Conservation (phyloP, 192 early-diverging fungal genomes). For the Piromyces sp. region DNA sequence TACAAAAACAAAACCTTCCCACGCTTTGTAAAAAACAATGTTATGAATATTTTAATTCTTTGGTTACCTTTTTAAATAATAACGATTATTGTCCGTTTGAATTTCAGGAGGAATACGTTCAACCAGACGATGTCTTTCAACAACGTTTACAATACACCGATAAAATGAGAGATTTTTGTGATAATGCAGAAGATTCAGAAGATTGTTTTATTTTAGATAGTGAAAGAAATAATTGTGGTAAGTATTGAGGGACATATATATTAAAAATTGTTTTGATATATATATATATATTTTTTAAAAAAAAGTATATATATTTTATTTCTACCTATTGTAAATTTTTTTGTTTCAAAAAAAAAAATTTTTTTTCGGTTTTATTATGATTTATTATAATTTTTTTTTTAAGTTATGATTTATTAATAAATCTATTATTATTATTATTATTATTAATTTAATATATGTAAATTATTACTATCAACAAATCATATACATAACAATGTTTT, state of each 20-base stretch:
- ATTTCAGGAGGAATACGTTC: background rate
- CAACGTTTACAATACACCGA: background rate
- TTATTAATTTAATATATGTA: no score
- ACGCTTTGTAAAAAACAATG: background rate
- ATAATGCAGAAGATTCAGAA: background rate
- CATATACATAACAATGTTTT: no score
- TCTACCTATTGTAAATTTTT: no score
- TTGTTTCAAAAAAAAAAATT: no score
- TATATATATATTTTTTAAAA: no score
- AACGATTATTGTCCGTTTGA: background rate
- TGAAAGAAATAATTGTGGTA: background rate
- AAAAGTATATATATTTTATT: no score
- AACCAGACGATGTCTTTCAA: background rate
- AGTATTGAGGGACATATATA: background rate
- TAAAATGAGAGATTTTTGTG: background rate
- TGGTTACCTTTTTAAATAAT: background rate
- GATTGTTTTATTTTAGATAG: background rate
- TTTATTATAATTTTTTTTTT: no score
- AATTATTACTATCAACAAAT: no score
- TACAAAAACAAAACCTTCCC: background rate
- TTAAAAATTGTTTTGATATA: no score
- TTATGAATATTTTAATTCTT: background rate
- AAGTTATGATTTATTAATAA: no score
- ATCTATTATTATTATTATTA: no score
- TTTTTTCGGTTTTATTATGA: no score